These are phyloP conservation scores for Lupinus albus DNA, from an alignment of 306 rosid genomes.

Conservation along the genomic window DNA sequence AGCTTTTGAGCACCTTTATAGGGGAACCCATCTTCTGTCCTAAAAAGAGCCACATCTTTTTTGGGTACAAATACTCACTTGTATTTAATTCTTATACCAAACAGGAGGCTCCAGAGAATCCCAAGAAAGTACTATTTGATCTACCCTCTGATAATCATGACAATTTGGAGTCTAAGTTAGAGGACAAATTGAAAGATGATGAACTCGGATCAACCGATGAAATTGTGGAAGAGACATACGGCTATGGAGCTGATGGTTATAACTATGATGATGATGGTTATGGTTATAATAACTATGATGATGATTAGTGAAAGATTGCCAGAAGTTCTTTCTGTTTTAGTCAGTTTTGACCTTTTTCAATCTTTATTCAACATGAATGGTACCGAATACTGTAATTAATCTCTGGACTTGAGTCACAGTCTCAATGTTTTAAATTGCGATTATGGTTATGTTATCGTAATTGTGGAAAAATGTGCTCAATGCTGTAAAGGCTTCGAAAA, in stretches of 20 bases:
- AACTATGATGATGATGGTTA: slow-evolving; percentile 33
- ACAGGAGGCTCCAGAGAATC: slow-evolving; percentile 33
- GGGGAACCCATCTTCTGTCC: no score
- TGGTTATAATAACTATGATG: slow-evolving; percentile 20
- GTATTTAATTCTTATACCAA: slow-evolving; percentile 11
- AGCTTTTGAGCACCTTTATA: slow-evolving; percentile 13
- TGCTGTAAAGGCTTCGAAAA: no score
- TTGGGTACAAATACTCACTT: slow-evolving; percentile 2
- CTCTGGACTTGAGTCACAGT: no score
- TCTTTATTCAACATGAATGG: neutral
- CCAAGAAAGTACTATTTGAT: slow-evolving; percentile 43
- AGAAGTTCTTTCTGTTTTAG: slow-evolving; percentile 1
- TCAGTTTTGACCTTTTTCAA: neutral
- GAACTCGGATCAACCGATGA: slow-evolving; percentile 22
- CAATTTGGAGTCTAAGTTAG: slow-evolving; percentile 23
- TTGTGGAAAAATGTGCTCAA: no score
- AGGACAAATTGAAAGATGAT: slow-evolving; percentile 30
- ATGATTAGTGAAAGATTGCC: slow-evolving; percentile 20
- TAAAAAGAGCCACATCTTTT: no score
- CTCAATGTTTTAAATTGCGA: no score
- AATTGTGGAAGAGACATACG: slow-evolving; percentile 25
- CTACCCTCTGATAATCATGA: slow-evolving; percentile 25
- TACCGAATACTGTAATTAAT: no score
- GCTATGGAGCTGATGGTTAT: slow-evolving; percentile 33
- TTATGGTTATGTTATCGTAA: no score